These are phyloP conservation scores for Gonium pectorale DNA, from an alignment of 139 green algal species.

Conservation along the genomic window DNA sequence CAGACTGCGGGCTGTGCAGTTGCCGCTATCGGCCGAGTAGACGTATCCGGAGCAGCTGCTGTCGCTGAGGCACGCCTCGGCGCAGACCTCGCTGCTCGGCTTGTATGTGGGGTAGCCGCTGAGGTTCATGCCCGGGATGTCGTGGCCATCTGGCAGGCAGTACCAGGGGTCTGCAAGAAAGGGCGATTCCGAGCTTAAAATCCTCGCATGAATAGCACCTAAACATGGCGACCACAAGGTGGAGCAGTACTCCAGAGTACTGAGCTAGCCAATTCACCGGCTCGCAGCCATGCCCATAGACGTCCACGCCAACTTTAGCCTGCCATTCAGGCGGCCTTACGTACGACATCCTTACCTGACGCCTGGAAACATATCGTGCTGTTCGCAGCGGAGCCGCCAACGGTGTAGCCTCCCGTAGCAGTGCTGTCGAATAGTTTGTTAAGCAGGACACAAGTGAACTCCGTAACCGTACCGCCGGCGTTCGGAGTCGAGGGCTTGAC, in stretches of 20 bases:
- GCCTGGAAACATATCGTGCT: neutral
- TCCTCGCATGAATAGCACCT: too few relatives aligned
- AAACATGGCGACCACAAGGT: too few relatives aligned
- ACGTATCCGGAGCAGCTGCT: neutral
- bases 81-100: neutral
- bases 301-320: too few relatives aligned
- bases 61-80: neutral
- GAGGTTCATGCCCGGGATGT: neutral
- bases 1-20: neutral
- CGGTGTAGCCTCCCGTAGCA: neutral
- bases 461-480: neutral
- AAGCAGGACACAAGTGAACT: neutral
- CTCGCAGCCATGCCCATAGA: too few relatives aligned
- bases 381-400: neutral
- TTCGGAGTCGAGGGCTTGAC: neutral
- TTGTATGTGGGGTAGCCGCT: neutral
- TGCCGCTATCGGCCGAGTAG: neutral
- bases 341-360: too few relatives aligned
- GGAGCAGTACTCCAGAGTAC: too few relatives aligned
- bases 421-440: neutral
- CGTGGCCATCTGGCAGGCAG: constrained; percentile 8
- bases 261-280: too few relatives aligned
- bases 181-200: too few relatives aligned
- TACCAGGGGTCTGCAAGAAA: neutral
- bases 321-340: too few relatives aligned